phyloP scores from a whole-genome alignment of 2,329 filamentous ascomycete species.

The Blastomyces emzantsi region DNA sequence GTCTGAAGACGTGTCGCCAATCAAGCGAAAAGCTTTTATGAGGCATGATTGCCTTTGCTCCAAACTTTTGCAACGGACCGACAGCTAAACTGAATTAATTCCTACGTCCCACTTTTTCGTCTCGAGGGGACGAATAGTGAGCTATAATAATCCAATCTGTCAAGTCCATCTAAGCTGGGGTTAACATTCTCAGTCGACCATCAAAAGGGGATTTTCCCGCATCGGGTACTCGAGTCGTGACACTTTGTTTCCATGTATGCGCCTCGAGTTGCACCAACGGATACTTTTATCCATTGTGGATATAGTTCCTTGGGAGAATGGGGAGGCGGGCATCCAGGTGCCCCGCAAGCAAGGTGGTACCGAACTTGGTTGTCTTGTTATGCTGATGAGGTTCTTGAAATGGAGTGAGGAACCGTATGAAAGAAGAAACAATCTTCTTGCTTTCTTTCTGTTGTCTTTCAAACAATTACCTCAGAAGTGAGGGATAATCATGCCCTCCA shows the following conservation, averaged over 20 bases:
- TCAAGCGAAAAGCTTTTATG: neutral
- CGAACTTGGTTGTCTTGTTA: neutral
- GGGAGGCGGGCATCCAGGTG: neutral
- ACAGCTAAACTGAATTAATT: neutral
- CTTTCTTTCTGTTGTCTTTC: neutral
- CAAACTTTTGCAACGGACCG: neutral
- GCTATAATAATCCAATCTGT: neutral
- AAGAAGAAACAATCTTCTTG: neutral
- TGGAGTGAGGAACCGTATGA: neutral
- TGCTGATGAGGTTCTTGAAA: neutral
- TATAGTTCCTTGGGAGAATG: neutral
- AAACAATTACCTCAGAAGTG: neutral
- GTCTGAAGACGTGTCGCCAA: neutral
- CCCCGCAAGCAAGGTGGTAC: neutral
- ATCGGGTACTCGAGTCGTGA: neutral
- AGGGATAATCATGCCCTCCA: neutral
- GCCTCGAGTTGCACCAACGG: neutral
- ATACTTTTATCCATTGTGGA: neutral
- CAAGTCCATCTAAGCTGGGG: neutral
- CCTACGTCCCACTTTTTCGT: neutral
- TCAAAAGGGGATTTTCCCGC: neutral
- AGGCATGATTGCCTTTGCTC: neutral
- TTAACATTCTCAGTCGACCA: neutral
- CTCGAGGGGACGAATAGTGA: neutral
- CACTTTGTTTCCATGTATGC: neutral